Evolutionary conservation across 2,329 filamentous ascomycete genomes (phyloP).

Genomic region (Trichophyton verrucosum): DNA sequence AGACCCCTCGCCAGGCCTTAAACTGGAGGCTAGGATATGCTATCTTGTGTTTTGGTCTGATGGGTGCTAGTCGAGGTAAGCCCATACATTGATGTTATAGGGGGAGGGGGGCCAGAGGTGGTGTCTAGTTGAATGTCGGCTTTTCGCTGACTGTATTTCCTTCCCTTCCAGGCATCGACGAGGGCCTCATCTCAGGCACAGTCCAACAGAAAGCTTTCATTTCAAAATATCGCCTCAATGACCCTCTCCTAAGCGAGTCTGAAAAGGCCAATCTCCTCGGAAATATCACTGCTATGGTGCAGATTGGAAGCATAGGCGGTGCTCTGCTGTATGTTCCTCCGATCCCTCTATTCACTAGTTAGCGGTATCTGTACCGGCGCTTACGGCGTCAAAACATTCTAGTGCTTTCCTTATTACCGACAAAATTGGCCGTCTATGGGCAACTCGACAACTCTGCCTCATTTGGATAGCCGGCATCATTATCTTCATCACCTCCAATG

Average conservation of each 20-base stretch:
- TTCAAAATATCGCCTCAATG: conserved; percentile 43
- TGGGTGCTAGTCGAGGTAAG: conserved; percentile 59
- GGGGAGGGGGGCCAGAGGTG: no score
- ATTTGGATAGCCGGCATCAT: conserved; percentile 33
- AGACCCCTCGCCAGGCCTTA: conserved; percentile 57
- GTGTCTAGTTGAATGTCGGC: neutral
- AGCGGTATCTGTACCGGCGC: neutral
- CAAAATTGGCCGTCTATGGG: conserved; percentile 34
- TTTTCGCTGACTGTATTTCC: neutral
- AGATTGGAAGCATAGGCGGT: conserved; percentile 62
- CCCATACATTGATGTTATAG: neutral
- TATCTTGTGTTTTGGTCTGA: conserved; percentile 59
- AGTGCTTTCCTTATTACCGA: conserved; percentile 41
- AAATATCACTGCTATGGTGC: conserved; percentile 72
- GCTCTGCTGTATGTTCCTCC: conserved; percentile 43
- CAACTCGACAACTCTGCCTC: conserved; percentile 29
- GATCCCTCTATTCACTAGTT: neutral
- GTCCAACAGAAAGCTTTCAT: conserved; percentile 57
- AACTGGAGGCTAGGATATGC: conserved; percentile 73
- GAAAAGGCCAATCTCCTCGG: conserved; percentile 56
- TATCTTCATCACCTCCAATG: conserved; percentile 33
- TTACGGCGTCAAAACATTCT: neutral
- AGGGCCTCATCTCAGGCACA: conserved; percentile 63
- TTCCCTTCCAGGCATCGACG: conserved; percentile 43
- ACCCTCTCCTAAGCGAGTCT: conserved; percentile 35